Conservation (phyloP, 352 stramenopile genomes). For the Blastocystis sp. region DNA sequence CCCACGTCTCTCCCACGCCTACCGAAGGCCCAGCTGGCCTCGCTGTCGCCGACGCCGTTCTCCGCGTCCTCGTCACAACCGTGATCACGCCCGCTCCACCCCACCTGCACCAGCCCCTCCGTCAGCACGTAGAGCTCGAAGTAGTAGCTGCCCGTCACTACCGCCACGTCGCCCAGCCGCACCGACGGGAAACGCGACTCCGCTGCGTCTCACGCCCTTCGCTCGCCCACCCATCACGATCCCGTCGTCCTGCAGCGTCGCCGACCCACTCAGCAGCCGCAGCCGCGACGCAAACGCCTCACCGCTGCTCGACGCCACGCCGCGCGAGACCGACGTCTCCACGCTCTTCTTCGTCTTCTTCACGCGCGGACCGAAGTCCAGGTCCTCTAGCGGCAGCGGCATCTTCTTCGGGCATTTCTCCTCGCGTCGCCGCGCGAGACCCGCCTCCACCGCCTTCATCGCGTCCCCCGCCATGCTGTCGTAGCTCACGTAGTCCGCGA, state of each 20-base stretch:
- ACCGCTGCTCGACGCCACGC: background rate
- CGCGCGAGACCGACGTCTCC: background rate
- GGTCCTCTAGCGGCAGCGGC: background rate
- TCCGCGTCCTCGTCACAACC: constrained; percentile 13
- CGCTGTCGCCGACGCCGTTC: constrained; percentile 48
- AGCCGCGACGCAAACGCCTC: background rate
- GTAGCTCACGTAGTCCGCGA: constrained; percentile 12
- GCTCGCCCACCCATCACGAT: background rate
- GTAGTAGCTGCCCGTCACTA: constrained; percentile 45
- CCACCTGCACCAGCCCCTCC: constrained; percentile 35
- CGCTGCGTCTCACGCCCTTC: background rate
- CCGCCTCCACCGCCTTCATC: background rate
- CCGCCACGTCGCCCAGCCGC: background rate
- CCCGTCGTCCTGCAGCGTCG: constrained; percentile 20
- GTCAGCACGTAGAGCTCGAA: constrained; percentile 43
- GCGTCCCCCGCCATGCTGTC: constrained; percentile 6
- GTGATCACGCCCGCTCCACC: background rate
- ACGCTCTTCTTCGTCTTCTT: background rate
- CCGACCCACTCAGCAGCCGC: background rate
- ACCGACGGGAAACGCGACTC: constrained; percentile 9
- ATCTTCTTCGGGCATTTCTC: background rate
- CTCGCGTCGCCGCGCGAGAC: background rate
- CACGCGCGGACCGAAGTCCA: background rate
- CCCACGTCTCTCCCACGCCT: background rate
- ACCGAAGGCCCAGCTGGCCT: constrained; percentile 47